Evolutionary conservation across 2,329 filamentous ascomycete genomes (phyloP).

Genomic region (Paraconiothyrium sp.): DNA sequence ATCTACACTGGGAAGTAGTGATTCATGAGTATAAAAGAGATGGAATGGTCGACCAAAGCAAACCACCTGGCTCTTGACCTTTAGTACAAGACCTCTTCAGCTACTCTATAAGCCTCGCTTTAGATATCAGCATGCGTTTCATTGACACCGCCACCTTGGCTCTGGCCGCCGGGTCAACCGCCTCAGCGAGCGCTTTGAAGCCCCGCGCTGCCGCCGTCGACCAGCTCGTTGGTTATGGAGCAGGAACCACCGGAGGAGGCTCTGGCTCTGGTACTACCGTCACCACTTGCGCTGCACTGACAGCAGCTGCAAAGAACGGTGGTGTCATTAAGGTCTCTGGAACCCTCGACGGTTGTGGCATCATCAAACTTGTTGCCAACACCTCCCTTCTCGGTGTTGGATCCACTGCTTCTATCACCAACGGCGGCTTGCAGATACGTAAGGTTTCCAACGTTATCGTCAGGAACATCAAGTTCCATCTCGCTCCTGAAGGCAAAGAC

Average conservation of each 20-base stretch:
- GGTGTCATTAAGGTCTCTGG: slow-evolving; percentile 48
- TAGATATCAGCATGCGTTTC: slow-evolving; percentile 37
- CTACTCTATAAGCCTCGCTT: neutral
- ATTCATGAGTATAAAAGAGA: slow-evolving; percentile 4
- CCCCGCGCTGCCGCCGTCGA: slow-evolving; percentile 40
- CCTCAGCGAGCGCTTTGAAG: slow-evolving; percentile 32
- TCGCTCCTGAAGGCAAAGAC: slow-evolving; percentile 66
- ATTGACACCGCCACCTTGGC: slow-evolving; percentile 34
- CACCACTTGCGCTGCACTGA: slow-evolving; percentile 60
- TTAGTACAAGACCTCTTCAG: neutral
- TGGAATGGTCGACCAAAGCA: too few species aligned
- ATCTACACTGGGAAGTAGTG: neutral
- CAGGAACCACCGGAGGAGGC: slow-evolving; percentile 64
- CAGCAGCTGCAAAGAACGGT: slow-evolving; percentile 55
- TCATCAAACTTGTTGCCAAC: slow-evolving; percentile 36
- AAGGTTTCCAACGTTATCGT: slow-evolving; percentile 68
- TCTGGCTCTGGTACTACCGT: slow-evolving; percentile 66
- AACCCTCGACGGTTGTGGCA: slow-evolving; percentile 42
- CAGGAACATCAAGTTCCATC: slow-evolving; percentile 69
- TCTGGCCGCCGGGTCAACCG: slow-evolving; percentile 39
- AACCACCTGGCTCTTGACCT: neutral
- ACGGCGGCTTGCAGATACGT: slow-evolving; percentile 64
- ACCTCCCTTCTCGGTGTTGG: slow-evolving; percentile 53
- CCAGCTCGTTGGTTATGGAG: slow-evolving; percentile 57
- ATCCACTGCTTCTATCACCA: slow-evolving; percentile 51